Conservation (phyloP, 345 rosid genomes). For the Nasturtium officinale region DNA sequence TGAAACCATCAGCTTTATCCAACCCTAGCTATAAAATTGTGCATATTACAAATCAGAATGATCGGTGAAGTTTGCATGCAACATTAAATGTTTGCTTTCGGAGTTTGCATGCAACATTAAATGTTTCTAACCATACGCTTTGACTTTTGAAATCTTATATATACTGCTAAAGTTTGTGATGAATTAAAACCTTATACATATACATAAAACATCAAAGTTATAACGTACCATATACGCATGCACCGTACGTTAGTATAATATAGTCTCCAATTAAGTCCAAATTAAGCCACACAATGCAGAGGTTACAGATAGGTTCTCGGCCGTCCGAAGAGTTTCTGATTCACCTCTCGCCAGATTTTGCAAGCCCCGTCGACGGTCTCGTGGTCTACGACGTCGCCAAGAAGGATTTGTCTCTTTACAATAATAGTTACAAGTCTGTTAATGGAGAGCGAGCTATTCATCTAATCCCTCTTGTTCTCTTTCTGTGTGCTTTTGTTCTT, state of each 20-base stretch:
- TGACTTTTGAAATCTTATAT: conserved; percentile 17
- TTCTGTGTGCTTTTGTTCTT: conserved; percentile 63
- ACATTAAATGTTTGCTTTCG: conserved; percentile 30
- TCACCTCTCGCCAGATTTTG: conserved; percentile 43
- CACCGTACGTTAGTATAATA: not conserved
- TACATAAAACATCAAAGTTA: not conserved
- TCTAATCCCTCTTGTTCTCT: conserved; percentile 61
- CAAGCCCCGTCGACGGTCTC: not conserved
- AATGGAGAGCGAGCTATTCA: conserved; percentile 54
- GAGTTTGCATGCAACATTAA: too few relatives aligned
- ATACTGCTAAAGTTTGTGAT: not conserved
- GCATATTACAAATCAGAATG: not conserved
- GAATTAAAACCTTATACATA: not conserved
- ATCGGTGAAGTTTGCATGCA: conserved; percentile 23
- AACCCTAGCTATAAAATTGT: not conserved
- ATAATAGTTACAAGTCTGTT: conserved; percentile 36
- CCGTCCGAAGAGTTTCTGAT: conserved; percentile 53
- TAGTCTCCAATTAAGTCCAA: not conserved
- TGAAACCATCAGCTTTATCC: not conserved
- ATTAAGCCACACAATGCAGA: conserved; percentile 46
- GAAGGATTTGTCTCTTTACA: conserved; percentile 50
- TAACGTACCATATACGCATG: conserved; percentile 2
- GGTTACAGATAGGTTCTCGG: conserved; percentile 45
- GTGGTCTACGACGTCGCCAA: conserved; percentile 47
- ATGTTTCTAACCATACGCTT: conserved; percentile 1